phyloP scores from a whole-genome alignment of 176 grass and related monocot genomes.

The Elaeis guineensis region DNA sequence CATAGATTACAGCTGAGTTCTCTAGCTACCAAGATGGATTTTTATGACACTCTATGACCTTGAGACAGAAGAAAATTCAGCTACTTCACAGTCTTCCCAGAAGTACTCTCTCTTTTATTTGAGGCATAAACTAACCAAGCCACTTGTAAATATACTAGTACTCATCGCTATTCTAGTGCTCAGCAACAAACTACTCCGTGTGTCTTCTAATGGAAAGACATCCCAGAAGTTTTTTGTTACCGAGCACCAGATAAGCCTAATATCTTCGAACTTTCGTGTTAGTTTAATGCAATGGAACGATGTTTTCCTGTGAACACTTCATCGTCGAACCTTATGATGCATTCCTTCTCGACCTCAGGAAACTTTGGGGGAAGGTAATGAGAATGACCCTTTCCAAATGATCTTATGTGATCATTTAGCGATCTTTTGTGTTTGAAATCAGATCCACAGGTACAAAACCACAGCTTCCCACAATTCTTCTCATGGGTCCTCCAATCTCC shows the following conservation, averaged over 20 bases:
- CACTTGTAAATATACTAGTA: too few species aligned
- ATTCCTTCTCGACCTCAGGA: constrained; percentile 15
- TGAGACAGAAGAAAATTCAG: constrained; percentile 72
- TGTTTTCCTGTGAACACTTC: neutral
- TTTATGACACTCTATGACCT: too few species aligned
- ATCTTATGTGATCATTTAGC: constrained; percentile 81
- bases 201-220: too few species aligned
- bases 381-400: constrained; percentile 55
- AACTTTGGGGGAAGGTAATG: constrained; percentile 4
- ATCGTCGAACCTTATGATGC: constrained; percentile 46
- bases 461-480: constrained; percentile 96
- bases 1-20: too few species aligned
- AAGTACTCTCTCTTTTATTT: neutral
- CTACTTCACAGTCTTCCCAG: constrained; percentile 63
- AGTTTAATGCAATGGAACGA: neutral
- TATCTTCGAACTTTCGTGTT: constrained; percentile 1
- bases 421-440: constrained; percentile 98
- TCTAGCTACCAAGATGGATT: too few species aligned
- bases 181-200: constrained; percentile 14
- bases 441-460: constrained; percentile 90
- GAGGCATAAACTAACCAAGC: too few species aligned
- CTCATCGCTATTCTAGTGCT: constrained; percentile 4
- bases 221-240: neutral
- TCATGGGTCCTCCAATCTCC: constrained; percentile 99
- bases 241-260: constrained; percentile 5